Evolutionary conservation across 176 grass and related monocot species (phyloP), one percentile per base, ranked within the genome.

Genomic region (Miscanthus lutarioriparius): DNA sequence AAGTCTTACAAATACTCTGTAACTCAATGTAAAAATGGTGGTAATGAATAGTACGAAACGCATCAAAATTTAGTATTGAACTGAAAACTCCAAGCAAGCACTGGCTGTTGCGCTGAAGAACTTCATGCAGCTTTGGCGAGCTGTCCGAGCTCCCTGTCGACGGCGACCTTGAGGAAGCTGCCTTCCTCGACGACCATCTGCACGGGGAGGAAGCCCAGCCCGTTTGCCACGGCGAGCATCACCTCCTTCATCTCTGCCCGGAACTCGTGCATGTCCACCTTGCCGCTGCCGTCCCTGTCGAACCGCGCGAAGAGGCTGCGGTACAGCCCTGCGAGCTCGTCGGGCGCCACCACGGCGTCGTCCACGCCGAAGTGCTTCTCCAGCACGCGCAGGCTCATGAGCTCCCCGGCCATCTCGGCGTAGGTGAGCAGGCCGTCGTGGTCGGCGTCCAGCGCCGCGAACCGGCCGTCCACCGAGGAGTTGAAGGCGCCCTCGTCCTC

Each of bases 151-250:
- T 91, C 92, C 78, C 86, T 89, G 53, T 94, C 92, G 47, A 94
- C 71, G 25, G 92, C 89, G 15, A 54, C 76, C 77, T 91, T 94
- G 44, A 94, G 87, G 70, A 94, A 94, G 84, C 92, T 94, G 77
- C 87, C 92, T 49, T 94, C 89, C 76, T 94, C 89, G 23, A 91
- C 77, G 58, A 94, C 92, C 89, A 94, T 94, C 76, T 94, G 92
- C 44, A 94, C 84, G 17, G 92, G 92, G 5, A 94, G 20, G 67
- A 87, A 87, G 1, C 89, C 92, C 1, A 92, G 74, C 20, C 90
- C 93, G 28, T 77, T 86, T 1, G 90, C 93, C 7, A 95, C 90
- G 13, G 79, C 93, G 26, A 92, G 77, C 93, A 95, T 81, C 32
- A 92, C 85, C 87, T 95, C 90, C 79, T 66, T 78, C 93, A 91